Conservation (phyloP, 2,329 filamentous ascomycete genomes). For the Aaosphaeria arxii region DNA sequence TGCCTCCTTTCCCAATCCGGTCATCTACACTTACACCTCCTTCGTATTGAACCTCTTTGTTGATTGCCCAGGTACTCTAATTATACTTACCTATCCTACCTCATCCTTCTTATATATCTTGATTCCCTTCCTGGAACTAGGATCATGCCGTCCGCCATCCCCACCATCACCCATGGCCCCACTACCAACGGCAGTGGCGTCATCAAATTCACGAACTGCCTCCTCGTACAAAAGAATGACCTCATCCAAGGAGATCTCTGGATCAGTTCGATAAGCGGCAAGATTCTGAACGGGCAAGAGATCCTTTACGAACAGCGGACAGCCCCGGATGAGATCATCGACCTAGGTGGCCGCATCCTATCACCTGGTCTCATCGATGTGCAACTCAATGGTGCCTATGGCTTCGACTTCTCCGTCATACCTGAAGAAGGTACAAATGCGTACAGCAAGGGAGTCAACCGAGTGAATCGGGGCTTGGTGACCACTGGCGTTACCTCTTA, state of each 20-base stretch:
- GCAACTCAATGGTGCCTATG: slow-evolving; percentile 88
- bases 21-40: slow-evolving; percentile 3
- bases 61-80: background rate
- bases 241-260: slow-evolving; percentile 80
- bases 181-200: slow-evolving; percentile 47
- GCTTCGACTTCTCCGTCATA: slow-evolving; percentile 85
- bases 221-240: slow-evolving; percentile 64
- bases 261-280: slow-evolving; percentile 78
- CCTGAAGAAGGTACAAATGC: slow-evolving; percentile 56
- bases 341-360: slow-evolving; percentile 79
- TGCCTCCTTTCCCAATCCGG: slow-evolving; percentile 16
- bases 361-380: slow-evolving; percentile 86
- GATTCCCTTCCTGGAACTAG: background rate
- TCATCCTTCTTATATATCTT: slow-evolving; percentile 1
- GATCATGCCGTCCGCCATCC: slow-evolving; percentile 41
- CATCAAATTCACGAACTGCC: slow-evolving; percentile 88
- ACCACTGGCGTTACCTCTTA: slow-evolving; percentile 85
- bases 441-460: slow-evolving; percentile 70
- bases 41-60: background rate
- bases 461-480: slow-evolving; percentile 69
- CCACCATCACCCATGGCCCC: slow-evolving; percentile 30
- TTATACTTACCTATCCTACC: background rate
- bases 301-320: slow-evolving; percentile 65
- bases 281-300: slow-evolving; percentile 70
- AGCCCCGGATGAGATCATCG: slow-evolving; percentile 70